These are phyloP conservation scores for Erythrobasidium yunnanense DNA, from an alignment of 768 basidiomycete genomes.

Conservation along the genomic window DNA sequence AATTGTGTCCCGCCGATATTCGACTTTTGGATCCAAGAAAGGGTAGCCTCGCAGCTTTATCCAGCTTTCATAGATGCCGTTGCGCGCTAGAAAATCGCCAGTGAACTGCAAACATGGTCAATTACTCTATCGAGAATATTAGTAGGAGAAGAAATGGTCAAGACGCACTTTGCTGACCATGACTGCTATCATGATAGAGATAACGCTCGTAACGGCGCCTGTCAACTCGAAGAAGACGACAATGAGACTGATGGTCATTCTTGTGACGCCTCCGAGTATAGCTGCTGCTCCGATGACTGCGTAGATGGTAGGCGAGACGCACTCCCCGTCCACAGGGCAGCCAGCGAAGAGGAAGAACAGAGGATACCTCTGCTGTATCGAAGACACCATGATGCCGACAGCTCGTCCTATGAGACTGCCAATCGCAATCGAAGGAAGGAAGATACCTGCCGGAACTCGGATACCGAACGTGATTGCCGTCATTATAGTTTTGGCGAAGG, in stretches of 20 bases:
- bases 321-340: constrained; percentile 54
- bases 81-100: constrained; percentile 78
- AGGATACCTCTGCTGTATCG: constrained; percentile 58
- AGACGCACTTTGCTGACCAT: constrained; percentile 54
- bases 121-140: constrained; percentile 37
- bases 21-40: constrained; percentile 35
- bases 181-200: constrained; percentile 44
- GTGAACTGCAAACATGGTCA: constrained; percentile 76
- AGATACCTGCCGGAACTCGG: constrained; percentile 84
- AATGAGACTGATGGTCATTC: constrained; percentile 64
- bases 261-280: constrained; percentile 79
- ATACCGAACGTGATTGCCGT: constrained; percentile 88
- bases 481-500: constrained; percentile 67
- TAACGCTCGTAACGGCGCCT: constrained; percentile 79
- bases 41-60: constrained; percentile 37
- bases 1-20: constrained; percentile 34
- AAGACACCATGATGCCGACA: constrained; percentile 68
- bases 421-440: constrained; percentile 87
- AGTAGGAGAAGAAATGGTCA: too few species aligned
- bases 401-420: constrained; percentile 88
- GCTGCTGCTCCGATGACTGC: constrained; percentile 68
- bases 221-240: constrained; percentile 87
- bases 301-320: constrained; percentile 66
- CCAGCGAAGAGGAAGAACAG: constrained; percentile 53
- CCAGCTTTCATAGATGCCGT: constrained; percentile 55